Evolutionary conservation across 2,329 filamentous ascomycete genomes (phyloP).

Genomic region (Lachnellula arida): DNA sequence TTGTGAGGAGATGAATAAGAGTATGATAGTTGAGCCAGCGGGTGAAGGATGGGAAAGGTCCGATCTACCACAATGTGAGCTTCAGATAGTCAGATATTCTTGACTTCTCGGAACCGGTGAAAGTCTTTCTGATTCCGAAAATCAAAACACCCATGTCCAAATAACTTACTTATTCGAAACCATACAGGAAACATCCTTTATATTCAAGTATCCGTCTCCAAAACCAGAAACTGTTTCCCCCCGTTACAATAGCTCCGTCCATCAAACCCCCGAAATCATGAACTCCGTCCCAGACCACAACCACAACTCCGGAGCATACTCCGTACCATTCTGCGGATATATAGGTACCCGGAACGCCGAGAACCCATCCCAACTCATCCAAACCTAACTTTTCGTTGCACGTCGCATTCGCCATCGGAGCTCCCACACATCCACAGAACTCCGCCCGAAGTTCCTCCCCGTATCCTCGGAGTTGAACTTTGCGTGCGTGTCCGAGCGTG

Average conservation of each 20-base stretch:
- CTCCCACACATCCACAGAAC: not conserved
- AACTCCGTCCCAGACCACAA: too few species aligned
- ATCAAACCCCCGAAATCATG: too few species aligned
- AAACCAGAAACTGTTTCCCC: too few species aligned
- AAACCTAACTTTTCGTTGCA: not conserved
- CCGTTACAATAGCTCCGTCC: too few species aligned
- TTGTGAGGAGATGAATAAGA: not conserved
- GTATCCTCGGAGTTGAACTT: not conserved
- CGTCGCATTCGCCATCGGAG: not conserved
- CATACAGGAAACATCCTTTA: too few species aligned
- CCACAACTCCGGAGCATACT: not conserved
- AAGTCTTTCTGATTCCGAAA: too few species aligned
- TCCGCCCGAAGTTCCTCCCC: not conserved
- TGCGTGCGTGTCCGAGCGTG: too few species aligned
- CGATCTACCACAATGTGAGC: not conserved
- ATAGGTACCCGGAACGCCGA: not conserved
- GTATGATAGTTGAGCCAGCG: not conserved
- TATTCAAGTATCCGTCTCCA: too few species aligned
- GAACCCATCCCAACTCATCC: not conserved
- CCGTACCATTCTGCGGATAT: not conserved
- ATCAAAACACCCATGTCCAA: too few species aligned
- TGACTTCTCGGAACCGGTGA: not conserved
- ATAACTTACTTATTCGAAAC: too few species aligned
- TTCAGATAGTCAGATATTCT: not conserved
- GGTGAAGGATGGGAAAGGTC: constrained; percentile 4